Evolutionary conservation across 2,329 filamentous ascomycete genomes (phyloP).

Genomic region (Sporothrix variecibatus): DNA sequence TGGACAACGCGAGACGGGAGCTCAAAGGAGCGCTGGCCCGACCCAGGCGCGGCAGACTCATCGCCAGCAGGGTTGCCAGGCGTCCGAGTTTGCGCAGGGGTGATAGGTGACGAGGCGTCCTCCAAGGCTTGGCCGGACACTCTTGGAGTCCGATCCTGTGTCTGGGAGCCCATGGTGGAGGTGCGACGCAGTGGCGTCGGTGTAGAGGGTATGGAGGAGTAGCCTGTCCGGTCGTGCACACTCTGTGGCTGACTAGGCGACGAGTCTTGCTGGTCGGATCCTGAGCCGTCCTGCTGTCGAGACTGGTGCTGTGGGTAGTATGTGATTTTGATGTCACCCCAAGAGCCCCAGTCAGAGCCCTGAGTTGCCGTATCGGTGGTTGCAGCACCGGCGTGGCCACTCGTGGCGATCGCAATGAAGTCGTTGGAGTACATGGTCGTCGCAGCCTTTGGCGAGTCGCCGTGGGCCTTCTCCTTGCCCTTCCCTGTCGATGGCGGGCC

Average conservation of each 20-base stretch:
- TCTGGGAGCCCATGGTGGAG: constrained; percentile 53
- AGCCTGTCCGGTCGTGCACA: constrained; percentile 24
- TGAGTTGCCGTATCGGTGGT: not conserved
- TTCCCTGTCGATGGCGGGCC: constrained; percentile 51
- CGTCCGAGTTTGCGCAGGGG: constrained; percentile 41
- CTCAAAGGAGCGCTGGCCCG: constrained; percentile 63
- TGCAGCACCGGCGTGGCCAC: constrained; percentile 38
- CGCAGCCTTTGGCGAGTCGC: constrained; percentile 46
- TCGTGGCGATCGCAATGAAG: constrained; percentile 70
- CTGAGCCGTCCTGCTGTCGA: constrained; percentile 31
- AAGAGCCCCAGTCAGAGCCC: constrained; percentile 64
- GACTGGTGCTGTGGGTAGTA: constrained; percentile 65
- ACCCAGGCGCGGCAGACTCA: constrained; percentile 41
- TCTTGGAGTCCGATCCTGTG: constrained; percentile 46
- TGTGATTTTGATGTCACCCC: constrained; percentile 76
- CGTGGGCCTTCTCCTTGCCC: constrained; percentile 69
- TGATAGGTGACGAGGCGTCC: constrained; percentile 48
- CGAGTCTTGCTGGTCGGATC: constrained; percentile 25
- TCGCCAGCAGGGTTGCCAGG: constrained; percentile 41
- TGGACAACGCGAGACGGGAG: constrained; percentile 60
- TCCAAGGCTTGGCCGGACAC: constrained; percentile 43
- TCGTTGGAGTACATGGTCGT: constrained; percentile 77
- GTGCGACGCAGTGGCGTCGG: constrained; percentile 75
- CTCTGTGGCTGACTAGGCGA: not conserved
- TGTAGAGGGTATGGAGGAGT: constrained; percentile 61